Base-by-base conservation (phyloP, 352 stramenopile species). In the Globisporangium rhizosaccharum region DNA sequence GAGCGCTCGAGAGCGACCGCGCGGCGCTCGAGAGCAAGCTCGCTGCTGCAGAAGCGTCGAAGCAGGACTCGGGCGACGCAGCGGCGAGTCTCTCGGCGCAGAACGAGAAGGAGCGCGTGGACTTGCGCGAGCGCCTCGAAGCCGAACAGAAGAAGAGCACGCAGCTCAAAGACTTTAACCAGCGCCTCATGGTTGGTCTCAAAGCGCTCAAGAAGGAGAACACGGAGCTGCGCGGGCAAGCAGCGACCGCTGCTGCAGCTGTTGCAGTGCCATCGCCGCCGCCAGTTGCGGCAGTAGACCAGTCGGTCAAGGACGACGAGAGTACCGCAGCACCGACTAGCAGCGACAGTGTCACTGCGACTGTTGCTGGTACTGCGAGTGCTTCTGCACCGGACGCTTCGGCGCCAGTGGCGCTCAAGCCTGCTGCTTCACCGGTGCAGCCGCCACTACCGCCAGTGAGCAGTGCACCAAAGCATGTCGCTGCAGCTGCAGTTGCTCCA, bases 181-280 rank as follows among this genome's bases (percentile, higher is more conserved):
- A 70, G 10, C 76, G 78, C 14, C 42, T 93, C 20, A 77, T 92
- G 68, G 73, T 65, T n/a, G 76, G 79, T 49, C 46, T 90, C 39
- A 92, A 89, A 62, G 75, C 46, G 28, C 49, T 89, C 28, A 88
- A 87, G 63, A 86, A 92, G 67, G 79, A 90, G 52, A 92, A 90
- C 59, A 76, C 64, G 17, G 76, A 92, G 54, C 57, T 92, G 8
- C 88, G 90, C 68, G 71, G 75, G 14, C 67, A 88, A 18, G 73
- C 65, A 10, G 47, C 47, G 12, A 41, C 50, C 14, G 25, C 57
- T 30, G 53, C 67, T 10, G n/a, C 58, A n/a, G 33, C 45, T 30
- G 28, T n/a, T n/a, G n/a, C n/a, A n/a, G n/a, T n/a, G n/a, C n/a
- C n/a, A n/a, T n/a, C n/a, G 18, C 28, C 61, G 17, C 8, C 44